Evolutionary conservation across 306 rosid species (phyloP), one percentile per base, ranked within the genome.

Genomic region (Arachis hypogaea): DNA sequence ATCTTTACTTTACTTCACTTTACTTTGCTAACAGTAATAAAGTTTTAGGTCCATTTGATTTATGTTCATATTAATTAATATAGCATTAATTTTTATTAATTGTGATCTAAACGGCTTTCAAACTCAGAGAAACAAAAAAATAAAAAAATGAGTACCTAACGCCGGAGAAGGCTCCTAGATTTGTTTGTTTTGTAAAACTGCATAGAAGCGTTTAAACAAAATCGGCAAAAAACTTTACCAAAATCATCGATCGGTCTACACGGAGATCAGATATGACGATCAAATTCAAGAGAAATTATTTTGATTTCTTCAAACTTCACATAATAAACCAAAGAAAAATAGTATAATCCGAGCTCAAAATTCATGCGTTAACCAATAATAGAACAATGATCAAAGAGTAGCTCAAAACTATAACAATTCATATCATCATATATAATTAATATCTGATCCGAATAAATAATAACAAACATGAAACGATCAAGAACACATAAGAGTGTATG

Each of bases 131-230:
- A 49, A 22, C 11, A 4, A 11, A 5, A 6, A 57, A 6, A 22
- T 57, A 14, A 22, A 59, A 63, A 58, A 36, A 70, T 5, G 77
- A 22, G 51, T 74, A 80, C 81, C 85, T 12, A 83, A 72, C 81
- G 58, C 66, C 33, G 40, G 44, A 71, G 72, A 77, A 66, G 60
- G 44, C 30, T 28, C 33, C 14, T 50, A 41, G 12, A 14, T 74
- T 41, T n/a, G 30, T 52, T 40, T 28, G 29, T 44, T 66, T 60
- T 30, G 14, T 40, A 30, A 49, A 49, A 57, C 56, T 62, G 18
- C 30, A 47, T 0, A 63, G 64, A 56, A 73, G 54, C 73, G 54
- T 75, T 30, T 46, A 78, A 57, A 11, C 59, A 59, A 68, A 60
- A 67, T 72, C 77, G n/a, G 64, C 59, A 33, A 66, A 58, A 11